Percentiles rank a stretch among this genome's conserved stretches.
phyloP scores from a whole-genome alignment of 805 yeast genomes.

The Candida xiaguanensis region DNA sequence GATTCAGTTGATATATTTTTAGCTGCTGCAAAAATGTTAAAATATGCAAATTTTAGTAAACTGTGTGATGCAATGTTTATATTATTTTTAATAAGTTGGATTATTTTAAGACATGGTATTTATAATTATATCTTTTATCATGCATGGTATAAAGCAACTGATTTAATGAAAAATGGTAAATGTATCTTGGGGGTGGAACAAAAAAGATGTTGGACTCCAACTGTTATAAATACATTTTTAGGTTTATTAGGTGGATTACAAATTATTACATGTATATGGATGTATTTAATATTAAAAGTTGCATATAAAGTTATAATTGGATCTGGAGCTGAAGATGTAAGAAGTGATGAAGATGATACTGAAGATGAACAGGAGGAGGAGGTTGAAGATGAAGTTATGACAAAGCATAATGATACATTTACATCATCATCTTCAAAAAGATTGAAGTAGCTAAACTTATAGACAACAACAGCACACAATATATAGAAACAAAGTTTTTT shows the following conservation, averaged over 20 bases:
- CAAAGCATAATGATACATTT: not conserved
- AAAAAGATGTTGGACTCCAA: conserved; percentile 50
- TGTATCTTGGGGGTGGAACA: conserved; percentile 35
- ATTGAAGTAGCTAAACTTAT: not conserved
- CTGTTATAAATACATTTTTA: conserved; percentile 46
- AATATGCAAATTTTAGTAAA: conserved; percentile 59
- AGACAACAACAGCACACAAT: too few species aligned
- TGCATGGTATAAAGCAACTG: conserved; percentile 41
- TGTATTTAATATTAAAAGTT: conserved; percentile 67
- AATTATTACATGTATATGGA: conserved; percentile 64
- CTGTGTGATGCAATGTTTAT: conserved; percentile 69
- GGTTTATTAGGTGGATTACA: conserved; percentile 64
- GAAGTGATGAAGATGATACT: conserved; percentile 76
- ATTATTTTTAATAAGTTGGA: conserved; percentile 66
- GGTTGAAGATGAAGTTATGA: not conserved
- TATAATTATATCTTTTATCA: conserved; percentile 66
- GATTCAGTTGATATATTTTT: conserved; percentile 76
- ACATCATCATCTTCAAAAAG: not conserved
- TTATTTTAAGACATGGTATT: conserved; percentile 65
- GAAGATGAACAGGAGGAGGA: conserved; percentile 20
- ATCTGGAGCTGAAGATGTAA: conserved; percentile 75
- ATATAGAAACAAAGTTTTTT: too few species aligned
- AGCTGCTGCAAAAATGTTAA: conserved; percentile 70
- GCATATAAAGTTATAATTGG: conserved; percentile 70
- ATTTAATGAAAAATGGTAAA: conserved; percentile 47